These are phyloP conservation scores for Aspergillus ibericus DNA, from an alignment of 2,329 filamentous ascomycete genomes.

Conservation along the genomic window DNA sequence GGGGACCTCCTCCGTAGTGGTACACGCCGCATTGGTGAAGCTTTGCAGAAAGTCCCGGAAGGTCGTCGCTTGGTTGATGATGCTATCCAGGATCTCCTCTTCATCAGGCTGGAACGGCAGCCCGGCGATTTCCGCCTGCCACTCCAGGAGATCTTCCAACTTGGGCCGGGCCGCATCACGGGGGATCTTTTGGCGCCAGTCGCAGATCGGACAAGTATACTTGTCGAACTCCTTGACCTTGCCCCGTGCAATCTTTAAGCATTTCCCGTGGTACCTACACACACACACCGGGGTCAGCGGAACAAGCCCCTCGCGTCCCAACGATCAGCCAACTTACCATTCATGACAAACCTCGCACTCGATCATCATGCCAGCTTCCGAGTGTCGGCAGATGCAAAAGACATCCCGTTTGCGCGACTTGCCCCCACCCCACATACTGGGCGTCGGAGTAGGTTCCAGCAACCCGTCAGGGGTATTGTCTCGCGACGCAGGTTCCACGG, in stretches of 20 bases:
- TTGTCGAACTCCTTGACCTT: conserved; percentile 99
- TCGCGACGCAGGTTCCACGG: conserved; percentile 87
- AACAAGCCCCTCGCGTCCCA: background rate
- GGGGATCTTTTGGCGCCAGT: conserved; percentile 95
- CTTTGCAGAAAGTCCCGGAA: conserved; percentile 81
- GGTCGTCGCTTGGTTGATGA: conserved; percentile 78
- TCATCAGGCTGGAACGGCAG: conserved; percentile 96
- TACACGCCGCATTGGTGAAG: conserved; percentile 78
- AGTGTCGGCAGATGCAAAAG: conserved; percentile 92
- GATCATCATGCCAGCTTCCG: conserved; percentile 99
- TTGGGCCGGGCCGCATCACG: conserved; percentile 94
- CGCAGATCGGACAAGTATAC: conserved; percentile 96
- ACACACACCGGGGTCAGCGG: conserved; percentile 26
- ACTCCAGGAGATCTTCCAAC: conserved; percentile 79
- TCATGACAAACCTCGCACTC: conserved; percentile 98
- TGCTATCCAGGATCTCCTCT: conserved; percentile 79
- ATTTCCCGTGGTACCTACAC: conserved; percentile 91
- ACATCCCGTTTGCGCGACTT: conserved; percentile 71
- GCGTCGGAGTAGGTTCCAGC: conserved; percentile 44
- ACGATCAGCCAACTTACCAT: conserved; percentile 63
- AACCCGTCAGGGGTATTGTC: conserved; percentile 67
- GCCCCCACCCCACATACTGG: conserved; percentile 40
- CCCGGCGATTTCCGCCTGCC: conserved; percentile 76
- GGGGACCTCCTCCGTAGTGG: conserved; percentile 80
- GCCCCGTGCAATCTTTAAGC: conserved; percentile 92